Evolutionary conservation across 202 grass and related monocot species (phyloP), one percentile per base, ranked within the genome.

Genomic region (Digitaria exilis): DNA sequence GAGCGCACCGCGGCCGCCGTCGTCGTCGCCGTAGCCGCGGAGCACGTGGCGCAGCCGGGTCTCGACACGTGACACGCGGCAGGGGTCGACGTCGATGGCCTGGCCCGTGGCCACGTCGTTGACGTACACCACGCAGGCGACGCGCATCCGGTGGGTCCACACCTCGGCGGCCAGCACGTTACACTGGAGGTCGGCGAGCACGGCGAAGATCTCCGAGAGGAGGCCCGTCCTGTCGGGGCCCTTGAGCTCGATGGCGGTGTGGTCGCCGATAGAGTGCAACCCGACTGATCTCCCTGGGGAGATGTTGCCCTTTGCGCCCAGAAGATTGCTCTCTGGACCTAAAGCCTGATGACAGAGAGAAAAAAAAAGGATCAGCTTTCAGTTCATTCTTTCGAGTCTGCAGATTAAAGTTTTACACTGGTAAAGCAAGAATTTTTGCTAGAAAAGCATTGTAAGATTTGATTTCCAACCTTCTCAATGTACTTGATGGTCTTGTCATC

Each of bases 121-220:
- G 28, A 98, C 91, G 85, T 96, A 94, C 41, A 98, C 80, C 62
- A 98, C 86, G 15, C 93, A 99, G 64, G 91, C 93, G 9, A 99
- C 71, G 24, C 91, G 69, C 25, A 84, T 89, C 43, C 75, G 80
- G 80, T 99, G 96, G 29, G 96, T 99, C 96, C 96, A 99, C 57
- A 92, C 86, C 84, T 96, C 96, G 35, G 93, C 93, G 5, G 91
- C 96, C 61, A 99, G 81, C 14, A 99, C 91, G 76, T 99, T 99
- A 86, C 93, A 96, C 52, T 80, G 78, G 19, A 93, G 88, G 52
- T 96, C 84, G 35, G 93, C 93, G 43, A 99, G 77, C 14, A 99
- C 93, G 15, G 93, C 93, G 73, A 99, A 99, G 62, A 99, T 84
- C 61, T 96, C 96, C 5, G 96, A 99, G 9, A 99, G 93, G 19